Evolutionary conservation across 306 rosid genomes (phyloP).

Genomic region (Corylus avellana): DNA sequence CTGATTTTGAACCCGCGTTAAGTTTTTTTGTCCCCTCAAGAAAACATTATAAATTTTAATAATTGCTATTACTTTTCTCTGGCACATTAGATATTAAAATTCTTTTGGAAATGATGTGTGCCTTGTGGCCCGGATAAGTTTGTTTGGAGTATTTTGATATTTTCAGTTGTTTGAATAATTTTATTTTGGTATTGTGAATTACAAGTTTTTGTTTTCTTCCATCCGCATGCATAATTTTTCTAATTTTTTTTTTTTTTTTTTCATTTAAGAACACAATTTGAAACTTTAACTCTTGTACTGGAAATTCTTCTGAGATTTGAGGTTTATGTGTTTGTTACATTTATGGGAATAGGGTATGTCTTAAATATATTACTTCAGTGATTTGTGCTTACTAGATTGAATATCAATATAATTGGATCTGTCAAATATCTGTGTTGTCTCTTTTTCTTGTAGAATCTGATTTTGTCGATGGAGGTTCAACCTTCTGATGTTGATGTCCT

Average conservation of each 20-base stretch:
- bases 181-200: neutral
- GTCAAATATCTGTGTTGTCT: neutral
- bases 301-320: neutral
- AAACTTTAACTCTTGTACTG: neutral
- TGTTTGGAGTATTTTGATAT: neutral
- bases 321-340: neutral
- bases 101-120: neutral
- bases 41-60: neutral
- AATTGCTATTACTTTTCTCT: neutral
- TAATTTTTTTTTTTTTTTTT: neutral
- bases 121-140: neutral
- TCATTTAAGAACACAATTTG: neutral
- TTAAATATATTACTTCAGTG: neutral
- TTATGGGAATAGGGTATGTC: neutral
- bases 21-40: neutral
- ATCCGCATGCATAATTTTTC: neutral
- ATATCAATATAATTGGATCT: neutral
- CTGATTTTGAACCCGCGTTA: neutral
- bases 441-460: constrained; percentile 35
- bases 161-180: neutral
- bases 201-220: neutral
- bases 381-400: neutral
- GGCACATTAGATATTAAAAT: neutral
- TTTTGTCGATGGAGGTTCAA: constrained; percentile 56
- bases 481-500: constrained; percentile 41